Conservation (phyloP, 164 flowering plant genomes). For the Stephania japonica region DNA sequence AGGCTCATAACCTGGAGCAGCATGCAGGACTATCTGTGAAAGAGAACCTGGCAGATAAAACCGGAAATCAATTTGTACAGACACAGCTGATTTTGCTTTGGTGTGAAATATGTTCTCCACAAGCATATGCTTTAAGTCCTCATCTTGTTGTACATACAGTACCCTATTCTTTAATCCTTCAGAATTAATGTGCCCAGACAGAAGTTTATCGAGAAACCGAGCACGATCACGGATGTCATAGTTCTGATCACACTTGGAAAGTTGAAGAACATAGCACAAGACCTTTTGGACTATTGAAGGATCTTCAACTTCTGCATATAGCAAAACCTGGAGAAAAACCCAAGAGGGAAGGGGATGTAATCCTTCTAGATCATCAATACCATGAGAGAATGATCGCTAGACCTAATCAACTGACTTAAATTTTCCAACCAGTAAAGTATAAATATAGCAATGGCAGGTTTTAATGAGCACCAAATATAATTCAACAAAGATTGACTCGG, state of each 20-base stretch:
- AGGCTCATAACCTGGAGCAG: slow-evolving; percentile 96
- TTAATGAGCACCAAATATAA: not conserved
- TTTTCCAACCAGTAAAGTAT: not conserved
- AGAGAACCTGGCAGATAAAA: slow-evolving; percentile 97
- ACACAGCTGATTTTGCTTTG: slow-evolving; percentile 25
- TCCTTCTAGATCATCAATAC: not conserved
- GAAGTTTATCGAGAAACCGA: slow-evolving; percentile 48
- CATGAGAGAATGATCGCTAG: not conserved
- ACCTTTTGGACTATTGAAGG: slow-evolving; percentile 27
- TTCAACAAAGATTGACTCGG: not conserved
- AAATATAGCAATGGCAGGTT: not conserved
- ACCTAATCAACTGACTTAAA: not conserved
- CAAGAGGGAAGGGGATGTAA: not conserved
- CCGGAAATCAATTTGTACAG: slow-evolving; percentile 34
- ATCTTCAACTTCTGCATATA: slow-evolving; percentile 47
- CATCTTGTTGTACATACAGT: slow-evolving; percentile 11
- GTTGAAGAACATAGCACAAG: slow-evolving; percentile 60
- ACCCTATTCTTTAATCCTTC: slow-evolving; percentile 26
- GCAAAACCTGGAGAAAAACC: slow-evolving; percentile 46
- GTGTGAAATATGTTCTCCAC: slow-evolving; percentile 42
- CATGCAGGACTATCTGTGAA: slow-evolving; percentile 93
- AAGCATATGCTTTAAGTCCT: slow-evolving; percentile 27
- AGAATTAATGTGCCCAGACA: slow-evolving; percentile 27
- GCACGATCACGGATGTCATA: slow-evolving; percentile 93
- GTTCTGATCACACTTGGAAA: slow-evolving; percentile 69